phyloP scores from a whole-genome alignment of 2,329 filamentous ascomycete species.

The Colletotrichum sp. region DNA sequence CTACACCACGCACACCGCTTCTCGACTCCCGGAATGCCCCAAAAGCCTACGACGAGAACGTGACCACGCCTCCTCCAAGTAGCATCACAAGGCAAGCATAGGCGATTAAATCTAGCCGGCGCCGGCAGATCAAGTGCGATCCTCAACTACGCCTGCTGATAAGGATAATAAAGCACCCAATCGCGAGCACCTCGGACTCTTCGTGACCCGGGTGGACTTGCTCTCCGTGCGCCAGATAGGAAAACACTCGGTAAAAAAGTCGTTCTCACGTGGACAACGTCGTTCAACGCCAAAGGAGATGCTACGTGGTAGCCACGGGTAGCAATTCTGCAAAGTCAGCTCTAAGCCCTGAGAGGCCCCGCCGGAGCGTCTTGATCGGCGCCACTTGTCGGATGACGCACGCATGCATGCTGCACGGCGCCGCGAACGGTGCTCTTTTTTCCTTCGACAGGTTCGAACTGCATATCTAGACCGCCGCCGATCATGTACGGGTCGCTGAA shows the following conservation, averaged over 20 bases:
- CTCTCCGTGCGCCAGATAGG: neutral
- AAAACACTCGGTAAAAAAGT: neutral
- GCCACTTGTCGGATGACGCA: neutral
- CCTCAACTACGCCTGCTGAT: neutral
- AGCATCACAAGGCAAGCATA: neutral
- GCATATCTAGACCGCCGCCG: neutral
- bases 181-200: neutral
- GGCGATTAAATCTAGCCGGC: neutral
- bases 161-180: neutral
- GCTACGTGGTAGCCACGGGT: neutral
- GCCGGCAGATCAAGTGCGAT: neutral
- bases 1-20: neutral
- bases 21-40: neutral
- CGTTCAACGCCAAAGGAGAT: neutral
- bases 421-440: neutral
- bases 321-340: neutral
- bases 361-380: neutral
- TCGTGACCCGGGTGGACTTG: neutral
- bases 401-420: constrained; percentile 1
- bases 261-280: neutral
- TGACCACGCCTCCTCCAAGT: neutral
- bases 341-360: neutral
- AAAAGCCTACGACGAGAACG: neutral
- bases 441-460: neutral
- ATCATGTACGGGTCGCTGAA: neutral